These are phyloP conservation scores for Chlamydomonas sp. DNA, from an alignment of 139 green algal genomes.

Conservation along the genomic window DNA sequence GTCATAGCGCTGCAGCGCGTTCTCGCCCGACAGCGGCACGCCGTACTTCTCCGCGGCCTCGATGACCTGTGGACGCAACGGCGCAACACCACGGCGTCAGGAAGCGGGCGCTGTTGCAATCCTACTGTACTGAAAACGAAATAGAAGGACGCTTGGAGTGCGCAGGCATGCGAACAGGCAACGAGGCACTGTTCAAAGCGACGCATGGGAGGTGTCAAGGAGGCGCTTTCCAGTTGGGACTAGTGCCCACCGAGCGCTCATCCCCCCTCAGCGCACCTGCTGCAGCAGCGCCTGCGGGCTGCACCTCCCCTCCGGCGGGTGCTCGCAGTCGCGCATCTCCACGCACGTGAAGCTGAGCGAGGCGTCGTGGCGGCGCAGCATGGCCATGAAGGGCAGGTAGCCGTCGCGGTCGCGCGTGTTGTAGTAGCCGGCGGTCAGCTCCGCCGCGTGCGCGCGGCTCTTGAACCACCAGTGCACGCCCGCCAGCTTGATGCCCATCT, in stretches of 20 bases:
- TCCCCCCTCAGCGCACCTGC: conserved; percentile 53
- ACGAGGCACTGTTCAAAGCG: no score
- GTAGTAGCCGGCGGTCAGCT: conserved; percentile 99
- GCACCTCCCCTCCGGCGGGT: conserved; percentile 90
- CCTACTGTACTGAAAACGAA: background rate
- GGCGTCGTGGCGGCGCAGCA: conserved; percentile 73
- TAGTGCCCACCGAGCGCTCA: no score
- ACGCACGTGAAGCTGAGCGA: conserved; percentile 97
- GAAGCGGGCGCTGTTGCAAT: background rate
- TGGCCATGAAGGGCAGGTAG: conserved; percentile 76
- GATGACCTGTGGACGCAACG: conserved; percentile 71
- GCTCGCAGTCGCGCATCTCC: conserved; percentile 99
- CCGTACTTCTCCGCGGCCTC: conserved; percentile 70
- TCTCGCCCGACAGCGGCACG: conserved; percentile 93
- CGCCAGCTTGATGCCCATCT: conserved; percentile 91
- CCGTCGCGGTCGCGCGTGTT: conserved; percentile 94
- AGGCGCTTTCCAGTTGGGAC: no score
- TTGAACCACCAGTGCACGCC: conserved; percentile 99
- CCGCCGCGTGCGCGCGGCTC: conserved; percentile 90
- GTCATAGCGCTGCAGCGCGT: conserved; percentile 97
- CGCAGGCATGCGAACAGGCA: no score
- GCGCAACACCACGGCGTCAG: background rate
- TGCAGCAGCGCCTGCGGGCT: conserved; percentile 88
- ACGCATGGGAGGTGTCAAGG: no score
- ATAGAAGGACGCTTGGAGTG: background rate